Evolutionary conservation across 805 yeast species (phyloP), one percentile per base, ranked within the genome.

Genomic region (Naumovozyma dairenensis): DNA sequence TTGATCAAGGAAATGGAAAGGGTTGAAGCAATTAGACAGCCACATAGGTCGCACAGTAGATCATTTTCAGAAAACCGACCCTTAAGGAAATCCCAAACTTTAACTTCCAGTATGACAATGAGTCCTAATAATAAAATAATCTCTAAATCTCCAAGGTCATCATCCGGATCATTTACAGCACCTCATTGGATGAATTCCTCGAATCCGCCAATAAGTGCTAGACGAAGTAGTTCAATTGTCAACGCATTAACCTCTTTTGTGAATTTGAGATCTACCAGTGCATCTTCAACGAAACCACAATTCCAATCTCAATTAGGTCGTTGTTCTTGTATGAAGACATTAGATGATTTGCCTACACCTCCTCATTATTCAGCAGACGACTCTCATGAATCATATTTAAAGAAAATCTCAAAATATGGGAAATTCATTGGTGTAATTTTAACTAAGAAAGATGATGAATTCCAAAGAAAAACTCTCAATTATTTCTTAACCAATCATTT

Each of bases 221-320:
- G 55, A 27, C 44, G 65, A 43, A 61, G 61, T 33, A 53, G 58
- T 6, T 60, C 66, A 0, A 39, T 64, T 8, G 67, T 59, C 1
- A 61, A 53, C 35, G 56, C 66, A 0, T 36, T 64, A 14, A 62
- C 62, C 25, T 60, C 53, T 39, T 48, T 63, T 38, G 61, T 62
- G 2, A 49, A 57, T 42, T 26, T 57, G 31, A 51, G 57, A 33
- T 51, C 58, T 5, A 38, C 53, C 21, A 47, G 53, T 30, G 32
- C 44, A 12, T 35, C 46, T 2, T 49, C 51, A 1, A 32, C 35
- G 25, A 41, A 32, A 29, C 16, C 26, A 20, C 41, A 28, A 22
- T 36, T 15, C 25, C 17, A 15, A 31, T 43, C 28, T 26, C 40
- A 16, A 38, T 17, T 15, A n/a, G 34, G 34, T 14, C 24, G 19